Conservation (phyloP, 352 stramenopile genomes). For the Globisporangium barbulae region DNA sequence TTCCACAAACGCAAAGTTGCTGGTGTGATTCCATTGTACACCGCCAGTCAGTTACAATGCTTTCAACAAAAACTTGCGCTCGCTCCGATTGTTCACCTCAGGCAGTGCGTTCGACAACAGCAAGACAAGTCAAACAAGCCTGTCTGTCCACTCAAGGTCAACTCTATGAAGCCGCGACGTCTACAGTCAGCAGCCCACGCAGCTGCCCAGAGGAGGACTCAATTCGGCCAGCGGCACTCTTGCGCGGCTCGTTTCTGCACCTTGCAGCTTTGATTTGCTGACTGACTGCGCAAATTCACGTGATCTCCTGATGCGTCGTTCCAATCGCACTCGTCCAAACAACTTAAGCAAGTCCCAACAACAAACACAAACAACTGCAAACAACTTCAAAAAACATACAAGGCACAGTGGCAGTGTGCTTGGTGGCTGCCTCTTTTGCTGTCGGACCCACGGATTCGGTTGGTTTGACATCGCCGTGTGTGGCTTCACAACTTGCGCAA, state of each 20-base stretch:
- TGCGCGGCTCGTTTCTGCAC: constrained; percentile 1
- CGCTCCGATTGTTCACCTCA: no score
- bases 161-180: background rate
- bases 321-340: background rate
- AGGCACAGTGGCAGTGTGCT: no score
- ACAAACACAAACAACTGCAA: background rate
- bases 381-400: no score
- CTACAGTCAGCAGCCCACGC: constrained; percentile 4
- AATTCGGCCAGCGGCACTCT: background rate
- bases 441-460: no score
- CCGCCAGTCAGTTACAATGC: background rate
- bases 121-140: background rate
- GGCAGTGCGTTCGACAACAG: background rate
- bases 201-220: background rate
- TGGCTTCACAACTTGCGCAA: no score
- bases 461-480: no score
- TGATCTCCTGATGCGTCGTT: constrained; percentile 6
- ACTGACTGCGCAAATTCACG: background rate
- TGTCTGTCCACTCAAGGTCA: background rate
- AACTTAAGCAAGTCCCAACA: background rate
- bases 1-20: background rate
- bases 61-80: background rate
- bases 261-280: constrained; percentile 8
- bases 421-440: no score
- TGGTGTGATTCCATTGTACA: background rate